A percentile compares a stretch with the other conserved stretches of the same genome.
phyloP scores from a whole-genome alignment of 306 rosid species.

The Lotus japonicus region DNA sequence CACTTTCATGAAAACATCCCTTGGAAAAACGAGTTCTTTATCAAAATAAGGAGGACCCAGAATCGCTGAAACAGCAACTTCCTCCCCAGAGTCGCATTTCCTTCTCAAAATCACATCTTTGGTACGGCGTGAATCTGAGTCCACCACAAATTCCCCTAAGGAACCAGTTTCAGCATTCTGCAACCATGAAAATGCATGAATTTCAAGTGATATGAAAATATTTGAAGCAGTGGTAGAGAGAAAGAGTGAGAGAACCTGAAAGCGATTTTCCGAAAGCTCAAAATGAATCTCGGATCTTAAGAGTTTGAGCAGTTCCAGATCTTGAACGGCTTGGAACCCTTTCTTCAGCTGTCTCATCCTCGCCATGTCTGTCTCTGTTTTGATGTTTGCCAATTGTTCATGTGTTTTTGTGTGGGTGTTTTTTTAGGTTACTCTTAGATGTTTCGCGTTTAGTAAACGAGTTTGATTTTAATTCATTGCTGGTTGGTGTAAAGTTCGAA shows the following conservation, averaged over 20 bases:
- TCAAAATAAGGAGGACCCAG: slow-evolving; percentile 38
- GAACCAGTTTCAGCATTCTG: slow-evolving; percentile 38
- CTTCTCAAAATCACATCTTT: slow-evolving; percentile 64
- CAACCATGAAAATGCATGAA: slow-evolving; percentile 11
- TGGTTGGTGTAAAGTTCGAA: no score
- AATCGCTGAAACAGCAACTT: slow-evolving; percentile 64
- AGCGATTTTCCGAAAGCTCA: slow-evolving; percentile 49
- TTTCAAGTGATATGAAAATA: no score
- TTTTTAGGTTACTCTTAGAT: no score
- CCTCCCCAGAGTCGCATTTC: slow-evolving; percentile 58
- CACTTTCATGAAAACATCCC: slow-evolving; percentile 65
- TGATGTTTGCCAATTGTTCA: no score
- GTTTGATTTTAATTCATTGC: no score
- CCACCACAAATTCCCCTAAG: slow-evolving; percentile 54
- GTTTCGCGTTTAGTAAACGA: no score
- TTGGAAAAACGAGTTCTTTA: slow-evolving; percentile 23
- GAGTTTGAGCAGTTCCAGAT: slow-evolving; percentile 48
- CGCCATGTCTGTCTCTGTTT: slow-evolving; percentile 24
- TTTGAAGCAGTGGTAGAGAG: background rate
- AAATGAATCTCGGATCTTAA: slow-evolving; percentile 60
- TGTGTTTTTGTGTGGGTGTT: no score
- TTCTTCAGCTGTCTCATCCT: slow-evolving; percentile 18
- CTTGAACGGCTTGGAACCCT: slow-evolving; percentile 44
- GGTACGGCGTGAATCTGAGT: slow-evolving; percentile 42
- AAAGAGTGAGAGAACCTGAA: slow-evolving; percentile 43